A percentile compares a stretch with the other conserved stretches of the same genome.
Conservation (phyloP, 257 asterid genomes). For the Handroanthus guayacan region DNA sequence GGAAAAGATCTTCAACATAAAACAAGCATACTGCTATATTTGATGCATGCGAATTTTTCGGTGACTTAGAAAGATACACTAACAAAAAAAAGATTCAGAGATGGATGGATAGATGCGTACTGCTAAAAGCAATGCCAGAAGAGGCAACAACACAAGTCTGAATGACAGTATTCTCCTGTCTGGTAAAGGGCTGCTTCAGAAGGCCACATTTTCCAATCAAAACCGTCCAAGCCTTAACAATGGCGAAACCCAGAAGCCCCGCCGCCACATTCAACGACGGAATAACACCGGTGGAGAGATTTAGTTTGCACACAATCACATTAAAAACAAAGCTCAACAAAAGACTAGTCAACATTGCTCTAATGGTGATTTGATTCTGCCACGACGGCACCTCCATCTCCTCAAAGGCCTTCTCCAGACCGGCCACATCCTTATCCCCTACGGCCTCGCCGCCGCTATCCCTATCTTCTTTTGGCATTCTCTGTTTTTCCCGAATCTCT, state of each 20-base stretch:
- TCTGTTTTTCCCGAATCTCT: neutral
- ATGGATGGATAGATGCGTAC: slow-evolving; percentile 36
- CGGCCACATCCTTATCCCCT: neutral
- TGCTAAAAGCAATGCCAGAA: slow-evolving; percentile 83
- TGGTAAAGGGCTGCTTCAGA: slow-evolving; percentile 67
- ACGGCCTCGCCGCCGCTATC: neutral
- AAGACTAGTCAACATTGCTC: slow-evolving; percentile 56
- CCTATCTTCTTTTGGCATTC: slow-evolving; percentile 4
- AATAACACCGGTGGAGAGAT: slow-evolving; percentile 72
- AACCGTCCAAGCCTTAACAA: slow-evolving; percentile 54
- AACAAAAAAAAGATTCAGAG: neutral
- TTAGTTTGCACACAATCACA: slow-evolving; percentile 72
- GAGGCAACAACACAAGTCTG: slow-evolving; percentile 81
- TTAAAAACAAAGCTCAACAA: slow-evolving; percentile 59
- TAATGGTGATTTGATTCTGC: slow-evolving; percentile 55
- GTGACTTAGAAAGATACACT: neutral
- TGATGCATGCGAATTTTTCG: too few relatives aligned
- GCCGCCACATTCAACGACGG: slow-evolving; percentile 85
- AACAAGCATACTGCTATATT: neutral
- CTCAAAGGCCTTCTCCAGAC: slow-evolving; percentile 51
- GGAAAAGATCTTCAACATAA: neutral
- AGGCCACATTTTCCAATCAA: slow-evolving; percentile 46
- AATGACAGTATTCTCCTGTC: slow-evolving; percentile 79
- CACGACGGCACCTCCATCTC: slow-evolving; percentile 54
- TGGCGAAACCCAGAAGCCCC: slow-evolving; percentile 68